Evolutionary conservation across 1,139 yeast genomes (phyloP).

Genomic region (Sugiyamaella castrensis): DNA sequence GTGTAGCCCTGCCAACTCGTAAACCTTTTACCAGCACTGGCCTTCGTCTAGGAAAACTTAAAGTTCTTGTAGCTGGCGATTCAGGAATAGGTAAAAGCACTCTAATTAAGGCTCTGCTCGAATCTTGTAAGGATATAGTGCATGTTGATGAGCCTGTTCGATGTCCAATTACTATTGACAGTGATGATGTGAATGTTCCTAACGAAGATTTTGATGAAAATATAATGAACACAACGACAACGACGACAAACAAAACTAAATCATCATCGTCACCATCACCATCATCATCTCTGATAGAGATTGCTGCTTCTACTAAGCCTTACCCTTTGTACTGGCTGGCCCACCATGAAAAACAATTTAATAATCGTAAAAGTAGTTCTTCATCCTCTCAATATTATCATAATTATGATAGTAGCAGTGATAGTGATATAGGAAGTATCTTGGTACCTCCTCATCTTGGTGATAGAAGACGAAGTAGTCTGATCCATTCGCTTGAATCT

Average conservation of each 20-base stretch:
- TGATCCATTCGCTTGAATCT: constrained; percentile 23
- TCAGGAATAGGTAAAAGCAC: constrained; percentile 30
- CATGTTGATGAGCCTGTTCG: constrained; percentile 27
- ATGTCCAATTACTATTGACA: constrained; percentile 2
- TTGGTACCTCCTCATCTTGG: not conserved
- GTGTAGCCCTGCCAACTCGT: constrained; percentile 28
- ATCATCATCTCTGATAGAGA: constrained; percentile 14
- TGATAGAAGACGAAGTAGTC: constrained; percentile 20
- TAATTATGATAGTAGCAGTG: constrained; percentile 6
- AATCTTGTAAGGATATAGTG: constrained; percentile 28
- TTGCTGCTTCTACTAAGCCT: constrained; percentile 30
- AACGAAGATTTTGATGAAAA: constrained; percentile 14
- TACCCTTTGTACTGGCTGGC: constrained; percentile 24
- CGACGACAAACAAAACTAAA: constrained; percentile 1
- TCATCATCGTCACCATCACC: not conserved
- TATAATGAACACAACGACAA: not conserved
- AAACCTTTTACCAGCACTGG: constrained; percentile 31
- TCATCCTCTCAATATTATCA: not conserved
- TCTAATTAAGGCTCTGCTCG: constrained; percentile 29
- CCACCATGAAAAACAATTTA: constrained; percentile 11
- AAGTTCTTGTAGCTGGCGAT: constrained; percentile 30
- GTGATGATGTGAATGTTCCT: constrained; percentile 2
- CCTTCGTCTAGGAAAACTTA: constrained; percentile 30
- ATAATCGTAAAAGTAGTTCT: not conserved
- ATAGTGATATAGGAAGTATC: not conserved